Conservation (phyloP, 2,329 filamentous ascomycete species). For the Trichoderma endophyticum region DNA sequence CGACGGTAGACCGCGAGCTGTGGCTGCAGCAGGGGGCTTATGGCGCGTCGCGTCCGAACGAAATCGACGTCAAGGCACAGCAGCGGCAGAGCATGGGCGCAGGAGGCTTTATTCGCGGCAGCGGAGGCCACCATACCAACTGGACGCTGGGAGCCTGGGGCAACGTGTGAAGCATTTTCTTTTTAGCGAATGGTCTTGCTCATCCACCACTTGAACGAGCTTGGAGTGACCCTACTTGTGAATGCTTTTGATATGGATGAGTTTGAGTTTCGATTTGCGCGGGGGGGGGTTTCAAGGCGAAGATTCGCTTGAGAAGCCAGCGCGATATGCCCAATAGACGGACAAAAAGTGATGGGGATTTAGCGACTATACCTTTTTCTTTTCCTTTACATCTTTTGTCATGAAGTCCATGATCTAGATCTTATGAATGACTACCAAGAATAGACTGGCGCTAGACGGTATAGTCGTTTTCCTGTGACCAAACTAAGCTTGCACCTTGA, state of each 20-base stretch:
- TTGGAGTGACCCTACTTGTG: not conserved
- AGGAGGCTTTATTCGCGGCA: slow-evolving; percentile 43
- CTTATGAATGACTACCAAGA: not conserved
- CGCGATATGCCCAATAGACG: not conserved
- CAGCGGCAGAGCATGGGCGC: slow-evolving; percentile 64
- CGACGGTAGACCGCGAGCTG: slow-evolving; percentile 67
- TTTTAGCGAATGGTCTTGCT: not conserved
- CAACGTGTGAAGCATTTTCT: slow-evolving; percentile 36
- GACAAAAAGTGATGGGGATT: not conserved
- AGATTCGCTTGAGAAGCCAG: not conserved
- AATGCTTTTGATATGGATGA: not conserved
- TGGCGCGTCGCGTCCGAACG: slow-evolving; percentile 58
- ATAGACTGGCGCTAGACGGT: not conserved
- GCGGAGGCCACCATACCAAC: slow-evolving; percentile 41
- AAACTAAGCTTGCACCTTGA: not conserved
- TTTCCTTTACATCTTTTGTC: not conserved
- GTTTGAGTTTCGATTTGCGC: not conserved
- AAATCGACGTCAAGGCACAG: slow-evolving; percentile 56
- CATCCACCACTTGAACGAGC: not conserved
- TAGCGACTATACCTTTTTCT: not conserved
- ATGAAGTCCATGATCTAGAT: not conserved
- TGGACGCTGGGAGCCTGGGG: slow-evolving; percentile 66
- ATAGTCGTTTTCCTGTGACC: not conserved
- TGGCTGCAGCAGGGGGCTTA: slow-evolving; percentile 65
- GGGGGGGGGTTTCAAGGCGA: too few relatives aligned